Conservation (phyloP, 1,139 yeast genomes). For the Yamadazyma taylorii region DNA sequence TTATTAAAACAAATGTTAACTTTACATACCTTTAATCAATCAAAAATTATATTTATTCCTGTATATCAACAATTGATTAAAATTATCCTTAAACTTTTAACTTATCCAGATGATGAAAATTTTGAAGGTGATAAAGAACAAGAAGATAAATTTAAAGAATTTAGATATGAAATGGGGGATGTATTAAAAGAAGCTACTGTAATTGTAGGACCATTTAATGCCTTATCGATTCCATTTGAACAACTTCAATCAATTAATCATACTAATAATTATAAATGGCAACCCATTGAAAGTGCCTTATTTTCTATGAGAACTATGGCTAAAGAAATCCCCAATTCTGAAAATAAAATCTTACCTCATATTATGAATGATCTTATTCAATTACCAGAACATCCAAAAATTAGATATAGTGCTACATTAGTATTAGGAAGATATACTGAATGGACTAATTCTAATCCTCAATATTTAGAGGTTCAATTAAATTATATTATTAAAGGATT, state of each 20-base stretch:
- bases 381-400: constrained; percentile 82
- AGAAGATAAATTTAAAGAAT: constrained; percentile 90
- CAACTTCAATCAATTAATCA: constrained; percentile 46
- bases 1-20: constrained; percentile 71
- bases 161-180: constrained; percentile 96
- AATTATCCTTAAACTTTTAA: constrained; percentile 69
- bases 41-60: constrained; percentile 58
- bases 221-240: constrained; percentile 63
- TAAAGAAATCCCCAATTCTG: constrained; percentile 73
- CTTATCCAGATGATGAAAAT: constrained; percentile 61
- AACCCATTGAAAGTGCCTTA: constrained; percentile 83
- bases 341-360: constrained; percentile 69
- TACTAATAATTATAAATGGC: constrained; percentile 59
- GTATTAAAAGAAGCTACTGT: constrained; percentile 93
- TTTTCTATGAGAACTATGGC: constrained; percentile 95
- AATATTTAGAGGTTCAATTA: constrained; percentile 77
- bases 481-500: constrained; percentile 84
- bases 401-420: constrained; percentile 88
- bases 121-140: constrained; percentile 71
- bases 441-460: constrained; percentile 90
- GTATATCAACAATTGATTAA: constrained; percentile 64
- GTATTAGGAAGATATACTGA: constrained; percentile 93
- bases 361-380: constrained; percentile 70
- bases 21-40: constrained; percentile 59
- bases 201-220: constrained; percentile 74